Evolutionary conservation across 1,139 yeast species (phyloP).

Genomic region (Taphrina betulina): DNA sequence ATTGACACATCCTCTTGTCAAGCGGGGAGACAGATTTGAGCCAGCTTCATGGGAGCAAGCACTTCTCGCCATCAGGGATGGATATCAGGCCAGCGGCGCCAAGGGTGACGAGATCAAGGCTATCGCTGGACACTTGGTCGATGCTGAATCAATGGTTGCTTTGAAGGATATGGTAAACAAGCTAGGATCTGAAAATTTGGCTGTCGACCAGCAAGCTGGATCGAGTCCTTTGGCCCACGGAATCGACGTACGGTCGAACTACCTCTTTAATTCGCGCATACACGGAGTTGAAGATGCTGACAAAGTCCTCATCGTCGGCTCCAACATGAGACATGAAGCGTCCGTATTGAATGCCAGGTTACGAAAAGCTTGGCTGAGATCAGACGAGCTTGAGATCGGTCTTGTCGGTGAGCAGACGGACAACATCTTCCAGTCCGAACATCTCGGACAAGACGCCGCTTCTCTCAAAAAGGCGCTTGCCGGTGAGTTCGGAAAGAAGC

Average conservation of each 20-base stretch:
- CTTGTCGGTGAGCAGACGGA: conserved; percentile 76
- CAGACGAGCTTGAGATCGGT: conserved; percentile 61
- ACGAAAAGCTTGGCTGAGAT: conserved; percentile 77
- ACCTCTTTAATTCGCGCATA: conserved; percentile 74
- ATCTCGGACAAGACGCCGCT: conserved; percentile 62
- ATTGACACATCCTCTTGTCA: conserved; percentile 75
- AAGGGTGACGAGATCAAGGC: conserved; percentile 74
- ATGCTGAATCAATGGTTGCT: conserved; percentile 79
- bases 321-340: conserved; percentile 89
- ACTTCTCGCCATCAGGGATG: conserved; percentile 65
- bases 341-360: conserved; percentile 84
- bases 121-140: conserved; percentile 76
- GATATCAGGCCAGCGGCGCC: conserved; percentile 59
- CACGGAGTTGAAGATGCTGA: conserved; percentile 82
- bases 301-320: conserved; percentile 72
- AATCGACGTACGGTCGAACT: conserved; percentile 74
- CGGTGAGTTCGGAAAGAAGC: conserved; percentile 70
- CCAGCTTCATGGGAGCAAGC: conserved; percentile 90
- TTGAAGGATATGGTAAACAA: conserved; percentile 75
- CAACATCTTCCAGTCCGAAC: conserved; percentile 66
- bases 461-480: conserved; percentile 61
- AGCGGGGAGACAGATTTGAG: conserved; percentile 68
- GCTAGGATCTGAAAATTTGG: conserved; percentile 77
- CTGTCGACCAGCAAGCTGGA: conserved; percentile 64
- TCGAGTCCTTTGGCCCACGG: conserved; percentile 65